These are phyloP conservation scores for Mycogone perniciosa DNA, from an alignment of 2,329 filamentous ascomycete genomes.

Conservation along the genomic window DNA sequence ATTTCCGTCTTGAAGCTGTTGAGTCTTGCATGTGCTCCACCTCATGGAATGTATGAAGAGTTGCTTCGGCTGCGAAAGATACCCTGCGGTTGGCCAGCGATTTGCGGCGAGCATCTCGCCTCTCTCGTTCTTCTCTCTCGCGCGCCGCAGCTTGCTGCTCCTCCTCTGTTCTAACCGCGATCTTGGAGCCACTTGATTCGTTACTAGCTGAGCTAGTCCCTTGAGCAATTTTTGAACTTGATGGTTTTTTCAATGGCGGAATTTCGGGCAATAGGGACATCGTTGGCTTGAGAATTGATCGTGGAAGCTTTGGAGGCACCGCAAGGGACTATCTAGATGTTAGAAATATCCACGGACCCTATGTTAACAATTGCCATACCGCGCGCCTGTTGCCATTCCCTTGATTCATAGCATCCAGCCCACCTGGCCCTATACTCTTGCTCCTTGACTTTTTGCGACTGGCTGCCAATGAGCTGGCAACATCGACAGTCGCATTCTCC, in stretches of 20 bases:
- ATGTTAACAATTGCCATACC: slow-evolving; percentile 42
- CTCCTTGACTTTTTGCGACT: slow-evolving; percentile 70
- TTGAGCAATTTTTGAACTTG: slow-evolving; percentile 11
- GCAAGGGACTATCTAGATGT: slow-evolving; percentile 45
- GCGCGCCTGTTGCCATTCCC: slow-evolving; percentile 71
- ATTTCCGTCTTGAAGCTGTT: slow-evolving; percentile 67
- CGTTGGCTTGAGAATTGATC: slow-evolving; percentile 77
- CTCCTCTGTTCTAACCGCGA: slow-evolving; percentile 62
- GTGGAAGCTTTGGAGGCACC: slow-evolving; percentile 44
- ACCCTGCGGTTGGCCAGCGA: slow-evolving; percentile 89
- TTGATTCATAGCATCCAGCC: slow-evolving; percentile 73
- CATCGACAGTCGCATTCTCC: slow-evolving; percentile 69
- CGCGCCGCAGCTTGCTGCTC: slow-evolving; percentile 63
- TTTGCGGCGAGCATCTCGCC: slow-evolving; percentile 83
- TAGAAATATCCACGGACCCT: slow-evolving; percentile 12
- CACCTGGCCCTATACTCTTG: slow-evolving; percentile 92
- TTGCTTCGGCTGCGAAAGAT: slow-evolving; percentile 95
- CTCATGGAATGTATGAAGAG: slow-evolving; percentile 93
- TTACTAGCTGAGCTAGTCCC: slow-evolving; percentile 14
- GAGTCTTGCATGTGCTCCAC: slow-evolving; percentile 80
- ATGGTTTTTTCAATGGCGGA: slow-evolving; percentile 51
- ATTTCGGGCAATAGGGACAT: slow-evolving; percentile 61
- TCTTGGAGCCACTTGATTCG: slow-evolving; percentile 42
- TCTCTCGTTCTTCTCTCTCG: slow-evolving; percentile 65
- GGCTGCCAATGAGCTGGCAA: slow-evolving; percentile 47